Evolutionary conservation across 1,284 basidiomycete genomes (phyloP), one percentile per base, ranked within the genome.

Genomic region (Ceratobasidium sp.): DNA sequence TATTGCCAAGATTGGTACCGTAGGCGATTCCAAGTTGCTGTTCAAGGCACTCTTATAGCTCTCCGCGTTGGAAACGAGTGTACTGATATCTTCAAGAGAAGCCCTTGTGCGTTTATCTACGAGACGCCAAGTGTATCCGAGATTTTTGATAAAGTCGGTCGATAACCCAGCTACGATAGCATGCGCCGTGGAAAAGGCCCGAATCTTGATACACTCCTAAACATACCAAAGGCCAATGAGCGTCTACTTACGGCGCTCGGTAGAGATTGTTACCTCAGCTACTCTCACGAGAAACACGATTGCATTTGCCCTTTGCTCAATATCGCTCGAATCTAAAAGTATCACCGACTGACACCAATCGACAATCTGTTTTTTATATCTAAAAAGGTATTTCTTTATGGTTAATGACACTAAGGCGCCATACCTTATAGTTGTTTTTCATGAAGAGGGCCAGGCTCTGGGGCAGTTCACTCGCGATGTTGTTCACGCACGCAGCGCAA

Each of bases 311-410:
- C 67, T 55, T 21, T 55, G 41, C 32, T 70, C 67, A 21, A 70
- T 70, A 1, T 70, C 53, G 30, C 48, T 70, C 18, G 67, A 46
- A 21, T 48, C 43, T 41, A 59, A 70, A 1, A 70, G 34, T n/a
- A 70, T 70, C 41, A 59, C 30, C 9, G 52, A 70, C 28, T 57
- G 67, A 18, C 67, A 70, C 67, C 67, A 70, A 30, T 70, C 67
- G 16, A 39, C 67, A 23, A 70, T 67, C 64, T 67, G 21, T n/a
- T 18, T 26, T 26, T n/a, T 18, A 9, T 10, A 18, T 26, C 28
- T 67, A 26, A 28, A n/a, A n/a, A n/a, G n/a, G 23, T 14, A 26
- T 10, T 23, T 18, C n/a, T 58, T 58, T 2, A n/a, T n/a, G n/a
- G 10, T 41, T 39, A 1, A 21, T 23, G 21, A 26, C n/a, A 32